Conservation (phyloP, 2,329 filamentous ascomycete species). For the Trichoderma polysporum region DNA sequence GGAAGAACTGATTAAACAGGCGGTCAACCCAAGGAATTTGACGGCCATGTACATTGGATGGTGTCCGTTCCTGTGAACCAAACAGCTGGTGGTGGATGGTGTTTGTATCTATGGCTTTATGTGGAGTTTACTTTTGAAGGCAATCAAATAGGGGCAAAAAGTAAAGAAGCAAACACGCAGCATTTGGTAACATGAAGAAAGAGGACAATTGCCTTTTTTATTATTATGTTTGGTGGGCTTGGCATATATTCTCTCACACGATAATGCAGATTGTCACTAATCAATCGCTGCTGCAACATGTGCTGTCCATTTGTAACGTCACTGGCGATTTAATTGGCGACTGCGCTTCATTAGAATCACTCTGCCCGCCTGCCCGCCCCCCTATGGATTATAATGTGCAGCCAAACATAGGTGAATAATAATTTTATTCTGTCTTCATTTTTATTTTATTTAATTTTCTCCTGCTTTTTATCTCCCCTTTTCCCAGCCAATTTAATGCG, state of each 20-base stretch:
- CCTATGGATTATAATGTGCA: neutral
- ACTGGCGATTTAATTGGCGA: neutral
- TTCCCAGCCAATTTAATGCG: neutral
- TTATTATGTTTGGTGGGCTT: too few species aligned
- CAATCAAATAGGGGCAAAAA: neutral
- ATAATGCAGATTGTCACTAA: neutral
- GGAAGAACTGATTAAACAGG: slow-evolving; percentile 88
- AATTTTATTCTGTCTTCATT: neutral
- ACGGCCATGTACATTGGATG: slow-evolving; percentile 97
- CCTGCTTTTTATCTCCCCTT: neutral
- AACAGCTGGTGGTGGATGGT: too few species aligned
- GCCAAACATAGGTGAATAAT: neutral
- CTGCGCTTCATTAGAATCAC: neutral
- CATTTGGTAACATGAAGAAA: neutral
- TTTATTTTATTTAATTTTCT: neutral
- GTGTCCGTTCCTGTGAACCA: slow-evolving; percentile 58
- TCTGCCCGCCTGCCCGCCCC: neutral
- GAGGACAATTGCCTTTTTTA: neutral
- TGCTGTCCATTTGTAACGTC: too few species aligned
- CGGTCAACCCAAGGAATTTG: slow-evolving; percentile 75
- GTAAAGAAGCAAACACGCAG: neutral
- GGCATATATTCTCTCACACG: neutral
- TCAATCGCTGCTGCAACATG: too few species aligned
- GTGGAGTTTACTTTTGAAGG: neutral
- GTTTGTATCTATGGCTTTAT: neutral